phyloP scores from a whole-genome alignment of 345 rosid species.

The Excoecaria agallocha region DNA sequence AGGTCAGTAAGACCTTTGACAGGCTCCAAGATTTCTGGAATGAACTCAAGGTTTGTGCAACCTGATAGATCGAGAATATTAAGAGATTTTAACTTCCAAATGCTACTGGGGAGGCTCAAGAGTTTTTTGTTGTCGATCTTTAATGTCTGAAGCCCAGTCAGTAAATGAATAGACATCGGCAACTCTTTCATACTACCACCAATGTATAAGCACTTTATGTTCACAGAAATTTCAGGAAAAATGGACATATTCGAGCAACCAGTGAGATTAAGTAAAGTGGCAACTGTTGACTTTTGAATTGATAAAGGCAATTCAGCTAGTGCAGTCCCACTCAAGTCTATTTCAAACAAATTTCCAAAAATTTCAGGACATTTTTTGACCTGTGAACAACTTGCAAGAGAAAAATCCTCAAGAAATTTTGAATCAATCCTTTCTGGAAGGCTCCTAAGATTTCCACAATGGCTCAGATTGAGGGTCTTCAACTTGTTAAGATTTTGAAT shows the following conservation, averaged over 20 bases:
- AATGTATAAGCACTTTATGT: too few relatives aligned
- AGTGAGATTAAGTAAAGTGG: background rate
- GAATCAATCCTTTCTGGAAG: constrained; percentile 7
- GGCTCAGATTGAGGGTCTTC: background rate
- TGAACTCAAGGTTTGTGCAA: background rate
- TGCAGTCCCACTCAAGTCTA: background rate
- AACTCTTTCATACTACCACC: too few relatives aligned
- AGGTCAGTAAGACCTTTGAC: background rate
- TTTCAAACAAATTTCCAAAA: background rate
- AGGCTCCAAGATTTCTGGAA: constrained; percentile 4
- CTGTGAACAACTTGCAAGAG: background rate
- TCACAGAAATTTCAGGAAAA: constrained; percentile 7
- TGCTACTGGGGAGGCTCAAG: background rate
- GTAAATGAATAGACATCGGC: too few relatives aligned
- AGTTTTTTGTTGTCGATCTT: background rate
- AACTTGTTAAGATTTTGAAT: constrained; percentile 7
- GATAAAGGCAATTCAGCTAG: background rate
- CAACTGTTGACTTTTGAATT: background rate
- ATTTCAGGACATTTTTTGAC: constrained; percentile 1
- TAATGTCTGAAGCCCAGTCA: background rate
- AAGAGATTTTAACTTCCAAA: background rate
- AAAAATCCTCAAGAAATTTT: background rate
- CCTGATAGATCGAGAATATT: background rate
- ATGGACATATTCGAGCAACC: constrained; percentile 2
- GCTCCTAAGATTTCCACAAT: background rate